These are phyloP conservation scores for Cercospora sesami DNA, from an alignment of 2,329 filamentous ascomycete species.

Conservation along the genomic window DNA sequence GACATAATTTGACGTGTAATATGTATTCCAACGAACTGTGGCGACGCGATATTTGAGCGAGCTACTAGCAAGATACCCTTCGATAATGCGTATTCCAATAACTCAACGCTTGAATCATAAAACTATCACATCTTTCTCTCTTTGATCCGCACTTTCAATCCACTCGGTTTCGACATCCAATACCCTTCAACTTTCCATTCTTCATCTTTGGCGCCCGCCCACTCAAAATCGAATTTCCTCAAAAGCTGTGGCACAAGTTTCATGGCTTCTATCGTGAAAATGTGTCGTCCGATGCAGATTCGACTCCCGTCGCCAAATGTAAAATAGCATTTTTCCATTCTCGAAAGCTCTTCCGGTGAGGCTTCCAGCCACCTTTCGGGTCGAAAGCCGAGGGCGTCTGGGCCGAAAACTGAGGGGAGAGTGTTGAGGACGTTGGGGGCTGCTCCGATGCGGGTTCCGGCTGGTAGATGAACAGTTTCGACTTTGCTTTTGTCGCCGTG, in stretches of 20 bases:
- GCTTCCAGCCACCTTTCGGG: constrained; percentile 40
- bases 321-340: constrained; percentile 37
- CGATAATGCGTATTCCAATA: constrained; percentile 1
- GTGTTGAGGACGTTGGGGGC: constrained; percentile 5
- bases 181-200: neutral
- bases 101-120: neutral
- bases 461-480: constrained; percentile 4
- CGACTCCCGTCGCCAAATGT: constrained; percentile 38
- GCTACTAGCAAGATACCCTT: constrained; percentile 1
- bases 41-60: neutral
- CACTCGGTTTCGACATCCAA: constrained; percentile 3
- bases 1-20: neutral
- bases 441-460: constrained; percentile 5
- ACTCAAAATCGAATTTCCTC: constrained; percentile 24
- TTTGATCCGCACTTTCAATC: neutral
- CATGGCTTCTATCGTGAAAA: constrained; percentile 33
- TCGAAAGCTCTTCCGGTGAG: constrained; percentile 43
- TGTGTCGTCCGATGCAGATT: constrained; percentile 38
- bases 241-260: constrained; percentile 35
- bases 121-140: neutral
- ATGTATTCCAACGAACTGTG: neutral
- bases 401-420: constrained; percentile 30
- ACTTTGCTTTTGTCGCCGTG: neutral
- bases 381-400: constrained; percentile 8
- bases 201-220: neutral